These are phyloP conservation scores for Penstemon newberryi DNA, from an alignment of 257 asterid genomes.

Conservation along the genomic window DNA sequence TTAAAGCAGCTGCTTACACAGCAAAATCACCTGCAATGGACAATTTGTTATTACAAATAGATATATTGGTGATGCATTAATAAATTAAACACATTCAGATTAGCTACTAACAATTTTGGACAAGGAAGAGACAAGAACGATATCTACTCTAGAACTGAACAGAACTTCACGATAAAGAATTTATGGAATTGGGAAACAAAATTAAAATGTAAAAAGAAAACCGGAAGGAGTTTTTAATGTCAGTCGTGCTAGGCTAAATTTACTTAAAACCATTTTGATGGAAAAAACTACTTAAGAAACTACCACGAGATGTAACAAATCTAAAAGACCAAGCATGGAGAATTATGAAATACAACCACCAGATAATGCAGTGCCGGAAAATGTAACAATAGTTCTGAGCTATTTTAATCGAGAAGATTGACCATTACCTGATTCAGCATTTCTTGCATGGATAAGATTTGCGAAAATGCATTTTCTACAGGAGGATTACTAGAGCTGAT, in stretches of 20 bases:
- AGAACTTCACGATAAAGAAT: background rate
- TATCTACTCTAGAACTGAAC: background rate
- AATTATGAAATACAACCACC: background rate
- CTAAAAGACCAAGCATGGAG: background rate
- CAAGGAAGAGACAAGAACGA: background rate
- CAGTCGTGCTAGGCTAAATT: background rate
- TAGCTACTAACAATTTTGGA: slow-evolving; percentile 3
- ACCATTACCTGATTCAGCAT: slow-evolving; percentile 71
- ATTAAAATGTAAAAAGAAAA: background rate
- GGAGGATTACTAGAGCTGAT: slow-evolving; percentile 47
- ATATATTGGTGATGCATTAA: background rate
- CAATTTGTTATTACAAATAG: background rate
- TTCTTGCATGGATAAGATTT: slow-evolving; percentile 74
- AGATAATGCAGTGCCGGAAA: background rate
- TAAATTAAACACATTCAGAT: background rate
- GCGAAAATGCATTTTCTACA: slow-evolving; percentile 49
- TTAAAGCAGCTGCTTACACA: slow-evolving; percentile 6
- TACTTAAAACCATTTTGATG: background rate
- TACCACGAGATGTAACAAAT: background rate
- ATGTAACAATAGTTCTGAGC: background rate
- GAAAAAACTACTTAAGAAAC: background rate
- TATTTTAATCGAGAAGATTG: background rate
- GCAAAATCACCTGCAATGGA: slow-evolving; percentile 1
- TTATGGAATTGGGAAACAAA: background rate
- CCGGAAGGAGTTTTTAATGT: background rate